Percentiles rank a stretch among this genome's conserved stretches.
Conservation (phyloP, 164 flowering plant species). For the Dillenia turbinata region DNA sequence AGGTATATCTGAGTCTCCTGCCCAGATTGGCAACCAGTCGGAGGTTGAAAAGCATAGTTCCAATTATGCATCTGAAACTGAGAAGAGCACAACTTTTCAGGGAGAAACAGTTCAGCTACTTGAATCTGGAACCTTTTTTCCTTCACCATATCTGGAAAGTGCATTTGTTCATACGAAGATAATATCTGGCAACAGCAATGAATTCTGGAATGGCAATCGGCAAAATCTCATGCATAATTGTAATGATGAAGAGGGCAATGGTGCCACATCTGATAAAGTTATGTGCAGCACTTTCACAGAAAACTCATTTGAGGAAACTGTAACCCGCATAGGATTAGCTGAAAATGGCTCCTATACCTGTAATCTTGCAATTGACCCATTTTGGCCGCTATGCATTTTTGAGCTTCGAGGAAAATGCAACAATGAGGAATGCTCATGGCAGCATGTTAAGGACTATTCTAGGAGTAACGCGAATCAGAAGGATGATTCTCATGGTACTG, state of each 20-base stretch:
- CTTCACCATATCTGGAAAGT: slow-evolving; percentile 34
- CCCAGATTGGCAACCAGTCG: slow-evolving; percentile 11
- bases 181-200: slow-evolving; percentile 7
- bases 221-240: slow-evolving; percentile 2
- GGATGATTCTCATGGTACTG: slow-evolving; percentile 26
- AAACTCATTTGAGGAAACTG: slow-evolving; percentile 9
- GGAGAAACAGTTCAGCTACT: slow-evolving; percentile 14
- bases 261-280: slow-evolving; percentile 8
- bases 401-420: slow-evolving; percentile 96
- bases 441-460: slow-evolving; percentile 54
- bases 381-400: slow-evolving; percentile 91
- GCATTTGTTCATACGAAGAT: slow-evolving; percentile 34
- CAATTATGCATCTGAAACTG: slow-evolving; percentile 20
- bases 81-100: slow-evolving; percentile 12
- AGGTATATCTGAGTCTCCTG: slow-evolving; percentile 12
- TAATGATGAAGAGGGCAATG: slow-evolving; percentile 16
- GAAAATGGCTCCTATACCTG: slow-evolving; percentile 38
- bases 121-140: slow-evolving; percentile 10
- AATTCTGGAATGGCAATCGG: slow-evolving; percentile 3
- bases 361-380: slow-evolving; percentile 49
- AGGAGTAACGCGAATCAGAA: slow-evolving; percentile 16
- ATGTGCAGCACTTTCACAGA: slow-evolving; percentile 6
- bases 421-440: slow-evolving; percentile 79
- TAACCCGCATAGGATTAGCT: slow-evolving; percentile 11
- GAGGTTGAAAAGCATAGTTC: slow-evolving; percentile 11